These are phyloP conservation scores for Fusarium pseudoanthophilum DNA, from an alignment of 2,329 filamentous ascomycete genomes.

Conservation along the genomic window DNA sequence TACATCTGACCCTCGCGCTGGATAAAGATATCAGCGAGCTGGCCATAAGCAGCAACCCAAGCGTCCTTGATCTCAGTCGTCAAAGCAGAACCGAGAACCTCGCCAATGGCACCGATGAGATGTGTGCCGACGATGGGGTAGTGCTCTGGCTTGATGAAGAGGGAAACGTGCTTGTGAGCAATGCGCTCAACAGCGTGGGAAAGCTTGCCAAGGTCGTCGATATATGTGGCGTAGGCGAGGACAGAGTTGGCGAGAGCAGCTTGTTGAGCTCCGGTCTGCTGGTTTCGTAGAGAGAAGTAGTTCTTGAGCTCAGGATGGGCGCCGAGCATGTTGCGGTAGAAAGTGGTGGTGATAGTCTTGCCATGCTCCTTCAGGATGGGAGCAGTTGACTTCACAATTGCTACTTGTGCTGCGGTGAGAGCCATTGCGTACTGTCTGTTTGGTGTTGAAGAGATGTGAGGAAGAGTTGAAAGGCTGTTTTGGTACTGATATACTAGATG, in stretches of 20 bases:
- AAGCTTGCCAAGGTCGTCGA: slow-evolving; percentile 74
- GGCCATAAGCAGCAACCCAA: slow-evolving; percentile 77
- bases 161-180: slow-evolving; percentile 78
- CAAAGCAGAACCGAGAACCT: slow-evolving; percentile 73
- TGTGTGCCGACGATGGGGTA: slow-evolving; percentile 77
- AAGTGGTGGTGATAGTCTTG: slow-evolving; percentile 73
- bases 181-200: slow-evolving; percentile 71
- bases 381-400: slow-evolving; percentile 80
- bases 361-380: slow-evolving; percentile 78
- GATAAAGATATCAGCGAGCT: slow-evolving; percentile 78
- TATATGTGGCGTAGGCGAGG: slow-evolving; percentile 77
- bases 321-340: slow-evolving; percentile 75
- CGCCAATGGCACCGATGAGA: slow-evolving; percentile 73
- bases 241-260: slow-evolving; percentile 76
- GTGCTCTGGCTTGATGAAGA: slow-evolving; percentile 75
- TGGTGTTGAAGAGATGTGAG: not conserved
- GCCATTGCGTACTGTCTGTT: slow-evolving; percentile 49
- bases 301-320: slow-evolving; percentile 74
- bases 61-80: slow-evolving; percentile 75
- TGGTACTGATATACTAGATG: slow-evolving; percentile 17
- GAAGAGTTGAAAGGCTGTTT: not conserved
- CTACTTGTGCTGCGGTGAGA: slow-evolving; percentile 71
- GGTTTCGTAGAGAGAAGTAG: slow-evolving; percentile 77
- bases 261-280: slow-evolving; percentile 74
- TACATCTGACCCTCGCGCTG: slow-evolving; percentile 71